Evolutionary conservation across 2,329 filamentous ascomycete species (phyloP).

Genomic region (Xylaria arbuscula): DNA sequence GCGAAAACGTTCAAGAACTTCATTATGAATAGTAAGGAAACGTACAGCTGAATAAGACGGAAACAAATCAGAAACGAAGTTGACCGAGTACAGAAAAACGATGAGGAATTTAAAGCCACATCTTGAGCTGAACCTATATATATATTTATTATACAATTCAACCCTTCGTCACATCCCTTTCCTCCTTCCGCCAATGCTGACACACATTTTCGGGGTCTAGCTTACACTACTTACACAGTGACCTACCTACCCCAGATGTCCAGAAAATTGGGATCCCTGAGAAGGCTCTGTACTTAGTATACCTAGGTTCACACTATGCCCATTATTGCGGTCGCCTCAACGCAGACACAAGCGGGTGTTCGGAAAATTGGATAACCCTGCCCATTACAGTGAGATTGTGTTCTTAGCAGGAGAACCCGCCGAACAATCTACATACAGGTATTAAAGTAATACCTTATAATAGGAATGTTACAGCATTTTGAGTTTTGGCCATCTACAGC

Average conservation of each 20-base stretch:
- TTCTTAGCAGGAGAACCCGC: conserved; percentile 24
- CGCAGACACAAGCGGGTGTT: conserved; percentile 10
- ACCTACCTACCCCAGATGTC: neutral
- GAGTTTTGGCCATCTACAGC: conserved; percentile 12
- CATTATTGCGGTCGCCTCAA: neutral
- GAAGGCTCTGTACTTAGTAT: conserved; percentile 8
- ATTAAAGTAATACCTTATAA: conserved; percentile 1
- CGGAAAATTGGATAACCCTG: conserved; percentile 10
- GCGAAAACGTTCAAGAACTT: conserved; percentile 26
- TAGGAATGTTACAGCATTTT: conserved; percentile 15
- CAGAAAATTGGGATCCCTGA: conserved; percentile 13
- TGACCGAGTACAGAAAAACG: neutral
- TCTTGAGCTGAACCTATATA: neutral
- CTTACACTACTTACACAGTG: conserved; percentile 2
- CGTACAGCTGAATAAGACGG: conserved; percentile 18
- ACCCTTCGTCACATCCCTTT: neutral
- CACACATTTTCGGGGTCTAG: conserved; percentile 7
- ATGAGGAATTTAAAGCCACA: conserved; percentile 6
- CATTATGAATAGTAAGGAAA: conserved; percentile 25
- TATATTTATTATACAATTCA: conserved; percentile 19
- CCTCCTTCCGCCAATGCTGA: conserved; percentile 23
- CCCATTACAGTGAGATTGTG: neutral
- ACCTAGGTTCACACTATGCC: neutral
- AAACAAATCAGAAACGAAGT: neutral
- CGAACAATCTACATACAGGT: conserved; percentile 4